Percentiles rank a stretch among this genome's conserved stretches.
Evolutionary conservation across 2,329 filamentous ascomycete species (phyloP).

Genomic region (Neonectria neomacrospora): DNA sequence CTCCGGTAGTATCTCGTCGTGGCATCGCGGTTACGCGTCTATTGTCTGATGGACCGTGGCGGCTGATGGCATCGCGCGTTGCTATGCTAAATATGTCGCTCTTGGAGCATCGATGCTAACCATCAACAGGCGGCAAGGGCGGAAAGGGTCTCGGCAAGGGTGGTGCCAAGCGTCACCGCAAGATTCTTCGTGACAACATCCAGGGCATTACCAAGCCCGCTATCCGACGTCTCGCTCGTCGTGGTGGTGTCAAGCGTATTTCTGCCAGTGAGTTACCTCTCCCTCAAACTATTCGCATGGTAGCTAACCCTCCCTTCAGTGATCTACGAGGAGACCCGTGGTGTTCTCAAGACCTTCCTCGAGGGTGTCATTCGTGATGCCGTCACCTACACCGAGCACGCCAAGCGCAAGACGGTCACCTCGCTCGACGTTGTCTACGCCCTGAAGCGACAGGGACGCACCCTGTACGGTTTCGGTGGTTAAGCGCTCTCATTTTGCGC

Average conservation of each 20-base stretch:
- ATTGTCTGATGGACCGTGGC: neutral
- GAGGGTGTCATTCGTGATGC: slow-evolving; percentile 81
- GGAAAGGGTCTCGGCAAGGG: slow-evolving; percentile 99
- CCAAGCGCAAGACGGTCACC: slow-evolving; percentile 84
- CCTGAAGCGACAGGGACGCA: slow-evolving; percentile 76
- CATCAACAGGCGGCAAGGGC: slow-evolving; percentile 82
- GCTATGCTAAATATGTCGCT: slow-evolving; percentile 1
- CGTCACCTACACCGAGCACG: slow-evolving; percentile 83
- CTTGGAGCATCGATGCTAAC: slow-evolving; percentile 56
- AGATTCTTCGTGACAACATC: slow-evolving; percentile 99
- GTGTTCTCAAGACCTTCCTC: slow-evolving; percentile 82
- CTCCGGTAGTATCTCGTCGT: slow-evolving; percentile 22
- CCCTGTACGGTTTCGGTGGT: slow-evolving; percentile 91
- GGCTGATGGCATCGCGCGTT: neutral
- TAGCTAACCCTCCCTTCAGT: slow-evolving; percentile 52
- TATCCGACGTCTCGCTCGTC: slow-evolving; percentile 97
- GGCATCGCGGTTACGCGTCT: slow-evolving; percentile 8
- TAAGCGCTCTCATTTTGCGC: slow-evolving; percentile 58
- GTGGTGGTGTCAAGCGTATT: slow-evolving; percentile 99
- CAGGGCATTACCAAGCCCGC: slow-evolving; percentile 99
- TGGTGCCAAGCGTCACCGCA: slow-evolving; percentile 97
- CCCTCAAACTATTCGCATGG: neutral
- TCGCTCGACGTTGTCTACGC: slow-evolving; percentile 76
- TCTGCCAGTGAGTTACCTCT: slow-evolving; percentile 77
- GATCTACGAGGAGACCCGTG: slow-evolving; percentile 84